These are phyloP conservation scores for Euphorbia corollata DNA, from an alignment of 441 rosid species.

Conservation along the genomic window DNA sequence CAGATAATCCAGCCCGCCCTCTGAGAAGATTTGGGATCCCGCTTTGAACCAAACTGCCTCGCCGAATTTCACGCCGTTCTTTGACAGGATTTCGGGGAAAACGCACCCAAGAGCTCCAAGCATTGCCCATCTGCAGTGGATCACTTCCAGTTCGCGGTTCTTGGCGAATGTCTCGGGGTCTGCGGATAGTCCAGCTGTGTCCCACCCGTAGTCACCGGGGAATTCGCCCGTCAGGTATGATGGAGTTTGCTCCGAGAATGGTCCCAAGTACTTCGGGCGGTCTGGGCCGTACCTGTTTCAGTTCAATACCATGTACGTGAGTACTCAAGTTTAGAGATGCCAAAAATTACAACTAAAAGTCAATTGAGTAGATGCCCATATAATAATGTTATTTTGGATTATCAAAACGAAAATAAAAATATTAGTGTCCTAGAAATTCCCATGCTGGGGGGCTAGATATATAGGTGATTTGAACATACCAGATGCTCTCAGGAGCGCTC, in stretches of 20 bases:
- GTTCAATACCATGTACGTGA: neutral
- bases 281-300: slow-evolving; percentile 77
- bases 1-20: slow-evolving; percentile 81
- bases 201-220: slow-evolving; percentile 94
- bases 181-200: slow-evolving; percentile 82
- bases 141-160: slow-evolving; percentile 91
- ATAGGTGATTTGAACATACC: slow-evolving; percentile 32
- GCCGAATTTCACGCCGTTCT: slow-evolving; percentile 77
- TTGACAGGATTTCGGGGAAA: slow-evolving; percentile 72
- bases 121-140: slow-evolving; percentile 94
- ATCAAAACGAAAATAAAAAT: no score
- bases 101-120: slow-evolving; percentile 82
- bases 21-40: slow-evolving; percentile 78
- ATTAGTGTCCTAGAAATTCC: no score
- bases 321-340: no score
- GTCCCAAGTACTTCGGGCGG: slow-evolving; percentile 87
- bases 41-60: slow-evolving; percentile 95
- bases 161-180: slow-evolving; percentile 87
- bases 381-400: no score
- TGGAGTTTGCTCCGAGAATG: slow-evolving; percentile 90
- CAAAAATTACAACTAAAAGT: no score
- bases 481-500: slow-evolving; percentile 74
- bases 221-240: slow-evolving; percentile 81
- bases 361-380: no score
- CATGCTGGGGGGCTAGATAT: no score